Evolutionary conservation across 1,139 yeast species (phyloP).

Genomic region (Suhomyces kunorum): DNA sequence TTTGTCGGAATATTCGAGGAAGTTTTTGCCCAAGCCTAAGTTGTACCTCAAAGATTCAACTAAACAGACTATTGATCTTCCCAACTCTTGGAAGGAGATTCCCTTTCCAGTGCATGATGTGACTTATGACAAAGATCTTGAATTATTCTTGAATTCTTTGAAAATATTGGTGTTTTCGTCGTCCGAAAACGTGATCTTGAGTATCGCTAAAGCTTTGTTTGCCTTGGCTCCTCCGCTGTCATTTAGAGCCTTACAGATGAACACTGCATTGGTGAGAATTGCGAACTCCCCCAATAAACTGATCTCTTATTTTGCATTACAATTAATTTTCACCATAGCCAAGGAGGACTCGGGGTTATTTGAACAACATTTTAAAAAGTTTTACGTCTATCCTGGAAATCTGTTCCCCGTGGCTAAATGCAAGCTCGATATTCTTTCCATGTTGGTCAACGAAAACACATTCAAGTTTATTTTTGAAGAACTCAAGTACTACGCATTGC

Average conservation of each 20-base stretch:
- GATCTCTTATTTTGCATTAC: constrained; percentile 40
- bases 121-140: constrained; percentile 56
- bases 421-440: constrained; percentile 67
- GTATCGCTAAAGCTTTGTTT: constrained; percentile 56
- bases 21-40: constrained; percentile 57
- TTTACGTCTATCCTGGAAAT: constrained; percentile 65
- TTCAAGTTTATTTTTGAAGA: constrained; percentile 60
- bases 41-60: constrained; percentile 28
- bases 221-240: constrained; percentile 55
- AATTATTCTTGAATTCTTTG: constrained; percentile 51
- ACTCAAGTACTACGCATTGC: constrained; percentile 62
- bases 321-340: constrained; percentile 41
- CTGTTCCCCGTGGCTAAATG: constrained; percentile 43
- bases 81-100: constrained; percentile 35
- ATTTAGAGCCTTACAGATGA: constrained; percentile 50
- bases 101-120: constrained; percentile 39
- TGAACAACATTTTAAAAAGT: constrained; percentile 48
- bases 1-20: constrained; percentile 65
- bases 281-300: constrained; percentile 35
- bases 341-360: constrained; percentile 46
- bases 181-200: constrained; percentile 65
- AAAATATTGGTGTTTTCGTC: constrained; percentile 47
- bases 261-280: constrained; percentile 50
- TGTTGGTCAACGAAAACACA: constrained; percentile 54
- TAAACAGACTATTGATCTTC: constrained; percentile 36